Evolutionary conservation across 768 basidiomycete genomes (phyloP), one percentile per base, ranked within the genome.

Genomic region (Saitozyma sp.): DNA sequence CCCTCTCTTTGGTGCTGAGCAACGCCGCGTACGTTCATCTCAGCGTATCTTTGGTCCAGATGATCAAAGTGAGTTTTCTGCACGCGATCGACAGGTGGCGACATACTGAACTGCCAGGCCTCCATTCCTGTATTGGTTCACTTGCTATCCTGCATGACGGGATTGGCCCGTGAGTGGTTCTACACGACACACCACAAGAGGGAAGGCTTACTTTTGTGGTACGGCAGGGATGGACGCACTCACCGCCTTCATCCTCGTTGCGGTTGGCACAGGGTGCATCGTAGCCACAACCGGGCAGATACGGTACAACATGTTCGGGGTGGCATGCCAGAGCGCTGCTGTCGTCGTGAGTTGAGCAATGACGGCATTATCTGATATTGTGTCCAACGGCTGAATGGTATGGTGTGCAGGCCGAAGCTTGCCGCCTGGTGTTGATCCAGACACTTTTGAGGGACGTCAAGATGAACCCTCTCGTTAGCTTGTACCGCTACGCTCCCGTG

Each of bases 21-120:
- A 70, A 70, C 29, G 57, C 58, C n/a, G 69, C 69, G 6, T 70
- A 70, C 42, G 69, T 70, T 13, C 50, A 67, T 41, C 66, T 70
- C 37, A 62, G 57, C 49, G 66, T 70, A 48, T 56, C 53, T 54
- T 70, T 70, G 48, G 66, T 70, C 0, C 69, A 70, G 50, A 70
- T 70, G 69, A 54, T 67, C 20, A 70, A 70, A 61, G 68, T 66
- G 17, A 57, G 65, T 65, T 14, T 9, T 14, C n/a, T 41, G 49
- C 11, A 14, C 16, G 29, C n/a, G n/a, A n/a, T n/a, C n/a, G n/a
- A n/a, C n/a, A n/a, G n/a, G n/a, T n/a, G n/a, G n/a, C n/a, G n/a
- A n/a, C n/a, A n/a, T n/a, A n/a, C n/a, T n/a, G n/a, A n/a, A 6
- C 58, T 48, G 19, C 16, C 39, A 69, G 68, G 58, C 63, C 3